Conservation (phyloP, 169 alveolate species). For the Eimeria nieschulzi region DNA sequence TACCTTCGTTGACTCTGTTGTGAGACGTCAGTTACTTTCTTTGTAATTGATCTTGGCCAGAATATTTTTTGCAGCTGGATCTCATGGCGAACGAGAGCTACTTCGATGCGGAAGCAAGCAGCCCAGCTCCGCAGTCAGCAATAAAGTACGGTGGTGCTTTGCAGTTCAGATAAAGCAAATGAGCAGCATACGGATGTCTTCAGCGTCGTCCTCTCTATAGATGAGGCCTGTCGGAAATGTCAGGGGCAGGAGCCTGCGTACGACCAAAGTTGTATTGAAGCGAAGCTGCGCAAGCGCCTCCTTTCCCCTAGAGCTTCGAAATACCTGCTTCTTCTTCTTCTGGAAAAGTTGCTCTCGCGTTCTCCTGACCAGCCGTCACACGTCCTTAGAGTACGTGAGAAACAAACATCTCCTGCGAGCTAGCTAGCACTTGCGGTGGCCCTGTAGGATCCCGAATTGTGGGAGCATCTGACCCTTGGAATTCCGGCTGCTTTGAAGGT, state of each 20-base stretch:
- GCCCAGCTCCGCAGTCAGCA: not conserved
- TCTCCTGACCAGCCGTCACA: not conserved
- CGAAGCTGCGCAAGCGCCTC: slow-evolving; percentile 23
- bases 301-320: not conserved
- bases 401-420: not conserved
- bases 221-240: not conserved
- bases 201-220: slow-evolving; percentile 6
- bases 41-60: not conserved
- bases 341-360: slow-evolving; percentile 10
- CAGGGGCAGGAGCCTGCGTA: not conserved
- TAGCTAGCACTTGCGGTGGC: not conserved
- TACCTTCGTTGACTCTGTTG: slow-evolving; percentile 20
- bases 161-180: too few species aligned
- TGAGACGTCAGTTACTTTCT: not conserved
- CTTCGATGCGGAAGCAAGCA: not conserved
- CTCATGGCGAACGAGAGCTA: not conserved
- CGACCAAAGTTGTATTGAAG: not conserved
- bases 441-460: slow-evolving; percentile 19
- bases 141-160: not conserved
- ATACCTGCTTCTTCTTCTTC: slow-evolving; percentile 2
- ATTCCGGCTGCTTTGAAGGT: slow-evolving; percentile 11
- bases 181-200: too few species aligned
- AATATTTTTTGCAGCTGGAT: not conserved
- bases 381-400: not conserved
- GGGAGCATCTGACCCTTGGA: not conserved